phyloP scores from a whole-genome alignment of 2,329 filamentous ascomycete species.

The Ophiobolus disseminans region DNA sequence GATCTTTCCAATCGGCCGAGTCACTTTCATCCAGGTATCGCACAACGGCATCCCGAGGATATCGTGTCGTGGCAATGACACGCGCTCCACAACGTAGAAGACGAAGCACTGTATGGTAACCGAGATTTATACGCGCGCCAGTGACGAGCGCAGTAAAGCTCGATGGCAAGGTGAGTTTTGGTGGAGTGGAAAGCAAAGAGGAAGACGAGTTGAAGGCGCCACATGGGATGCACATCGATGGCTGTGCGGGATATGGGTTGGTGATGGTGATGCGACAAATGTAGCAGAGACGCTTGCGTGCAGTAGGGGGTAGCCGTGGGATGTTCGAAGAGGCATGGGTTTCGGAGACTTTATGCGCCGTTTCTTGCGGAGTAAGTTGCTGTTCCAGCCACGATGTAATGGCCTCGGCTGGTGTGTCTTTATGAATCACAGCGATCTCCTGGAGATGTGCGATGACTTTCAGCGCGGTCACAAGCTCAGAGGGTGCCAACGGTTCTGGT shows the following conservation, averaged over 20 bases:
- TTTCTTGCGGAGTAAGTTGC: not conserved
- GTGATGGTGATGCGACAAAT: slow-evolving; percentile 12
- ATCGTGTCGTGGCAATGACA: slow-evolving; percentile 15
- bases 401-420: slow-evolving; percentile 4
- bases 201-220: slow-evolving; percentile 14
- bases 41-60: slow-evolving; percentile 14
- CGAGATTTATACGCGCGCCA: slow-evolving; percentile 18
- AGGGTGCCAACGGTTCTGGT: not conserved
- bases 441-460: slow-evolving; percentile 11
- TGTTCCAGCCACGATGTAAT: slow-evolving; percentile 3
- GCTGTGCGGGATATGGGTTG: slow-evolving; percentile 6
- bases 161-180: slow-evolving; percentile 4
- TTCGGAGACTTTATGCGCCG: not conserved
- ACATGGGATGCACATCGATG: slow-evolving; percentile 15
- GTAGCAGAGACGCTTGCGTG: slow-evolving; percentile 14
- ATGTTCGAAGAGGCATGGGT: not conserved
- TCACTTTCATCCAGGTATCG: slow-evolving; percentile 13
- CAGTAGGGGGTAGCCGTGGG: slow-evolving; percentile 3
- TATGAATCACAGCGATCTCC: slow-evolving; percentile 3
- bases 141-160: slow-evolving; percentile 18
- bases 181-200: slow-evolving; percentile 8
- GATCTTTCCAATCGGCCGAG: slow-evolving; percentile 5
- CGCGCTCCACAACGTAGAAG: slow-evolving; percentile 18
- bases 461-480: slow-evolving; percentile 9
- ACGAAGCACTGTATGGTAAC: slow-evolving; percentile 15